Base-by-base conservation (phyloP, 352 stramenopile species). In the Pythium diclinum region DNA sequence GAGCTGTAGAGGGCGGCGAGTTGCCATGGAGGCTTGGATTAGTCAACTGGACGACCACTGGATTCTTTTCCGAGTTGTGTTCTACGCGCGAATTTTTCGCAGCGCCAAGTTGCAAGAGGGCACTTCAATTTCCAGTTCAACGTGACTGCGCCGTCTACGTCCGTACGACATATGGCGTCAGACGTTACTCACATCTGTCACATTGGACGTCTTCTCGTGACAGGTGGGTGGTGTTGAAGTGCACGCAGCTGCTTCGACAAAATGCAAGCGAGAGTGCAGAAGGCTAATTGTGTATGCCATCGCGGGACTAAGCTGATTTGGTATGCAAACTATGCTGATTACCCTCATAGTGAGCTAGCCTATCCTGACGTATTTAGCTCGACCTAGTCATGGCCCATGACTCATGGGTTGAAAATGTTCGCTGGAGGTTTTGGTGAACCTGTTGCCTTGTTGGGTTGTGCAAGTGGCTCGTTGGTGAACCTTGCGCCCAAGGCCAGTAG, bases 31-130 rank as follows among this genome's bases (percentile, higher is more conserved):
- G 36, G 36, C 36, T 42, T 11, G 10, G 9, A 6, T 42, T 11
- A 51, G 44, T 51, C 44, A 51, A 51, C 44, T 51, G 44, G 44
- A 51, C 44, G 21, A 51, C 44, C 44, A 51, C 44, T 51, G 44
- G 44, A 51, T 51, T 51, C 17, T 23, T 51, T 25, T 25, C 44
- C 44, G 19, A 21, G 44, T 51, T 51, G 8, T 19, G 11, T 46
- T 16, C 38, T 16, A 6, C 10, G 11, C 6, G 11, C 38, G 14
- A 51, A 30, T 51, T 51, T 51, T 51, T 30, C 17, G 5, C n/a
- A 21, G 19, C 19, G 44, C 44, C 44, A 51, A 51, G n/a, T 51
- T 51, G 17, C 44, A 32, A 28, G 44, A 51, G 44, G 44, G 44
- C 44, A 51, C 44, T 51, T 51, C 17, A 42, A 42, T 42, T 17